Conservation (phyloP, 805 yeast species). For the Candida montana region DNA sequence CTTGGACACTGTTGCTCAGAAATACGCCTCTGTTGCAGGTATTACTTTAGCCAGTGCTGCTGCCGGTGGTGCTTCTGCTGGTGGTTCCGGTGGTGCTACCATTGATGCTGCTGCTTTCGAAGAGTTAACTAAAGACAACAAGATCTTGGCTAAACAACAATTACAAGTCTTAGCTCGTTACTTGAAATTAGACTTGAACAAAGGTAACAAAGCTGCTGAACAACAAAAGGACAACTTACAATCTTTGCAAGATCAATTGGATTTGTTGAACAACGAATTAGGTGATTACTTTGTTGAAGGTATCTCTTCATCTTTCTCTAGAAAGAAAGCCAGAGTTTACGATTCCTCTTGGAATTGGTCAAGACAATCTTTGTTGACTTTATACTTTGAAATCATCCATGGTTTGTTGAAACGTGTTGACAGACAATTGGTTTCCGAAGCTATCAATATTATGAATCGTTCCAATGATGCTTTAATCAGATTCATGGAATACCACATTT, state of each 20-base stretch:
- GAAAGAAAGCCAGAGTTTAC: slow-evolving; percentile 90
- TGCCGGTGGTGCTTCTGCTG: slow-evolving; percentile 42
- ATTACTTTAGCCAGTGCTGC: slow-evolving; percentile 66
- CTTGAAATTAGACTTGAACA: slow-evolving; percentile 84
- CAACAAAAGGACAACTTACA: slow-evolving; percentile 76
- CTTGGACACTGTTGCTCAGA: slow-evolving; percentile 75
- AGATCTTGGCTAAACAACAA: slow-evolving; percentile 44
- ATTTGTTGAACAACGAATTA: slow-evolving; percentile 62
- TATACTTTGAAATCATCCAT: slow-evolving; percentile 94
- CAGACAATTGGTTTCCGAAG: slow-evolving; percentile 92
- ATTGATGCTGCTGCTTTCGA: slow-evolving; percentile 96
- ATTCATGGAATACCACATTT: slow-evolving; percentile 84
- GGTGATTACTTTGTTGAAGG: slow-evolving; percentile 95
- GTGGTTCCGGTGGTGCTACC: slow-evolving; percentile 75
- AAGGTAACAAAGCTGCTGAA: slow-evolving; percentile 81
- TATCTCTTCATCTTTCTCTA: slow-evolving; percentile 82
- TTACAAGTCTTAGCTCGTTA: slow-evolving; percentile 92
- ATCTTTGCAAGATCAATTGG: slow-evolving; percentile 83
- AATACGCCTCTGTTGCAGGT: slow-evolving; percentile 82
- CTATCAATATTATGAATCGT: slow-evolving; percentile 96
- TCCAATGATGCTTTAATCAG: slow-evolving; percentile 89
- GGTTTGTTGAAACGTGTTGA: slow-evolving; percentile 89
- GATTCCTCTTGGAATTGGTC: slow-evolving; percentile 99
- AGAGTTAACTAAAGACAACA: slow-evolving; percentile 44
- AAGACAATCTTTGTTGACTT: slow-evolving; percentile 88